Evolutionary conservation across 768 basidiomycete genomes (phyloP), one percentile per base, ranked within the genome.

Genomic region (Suillus plorans): DNA sequence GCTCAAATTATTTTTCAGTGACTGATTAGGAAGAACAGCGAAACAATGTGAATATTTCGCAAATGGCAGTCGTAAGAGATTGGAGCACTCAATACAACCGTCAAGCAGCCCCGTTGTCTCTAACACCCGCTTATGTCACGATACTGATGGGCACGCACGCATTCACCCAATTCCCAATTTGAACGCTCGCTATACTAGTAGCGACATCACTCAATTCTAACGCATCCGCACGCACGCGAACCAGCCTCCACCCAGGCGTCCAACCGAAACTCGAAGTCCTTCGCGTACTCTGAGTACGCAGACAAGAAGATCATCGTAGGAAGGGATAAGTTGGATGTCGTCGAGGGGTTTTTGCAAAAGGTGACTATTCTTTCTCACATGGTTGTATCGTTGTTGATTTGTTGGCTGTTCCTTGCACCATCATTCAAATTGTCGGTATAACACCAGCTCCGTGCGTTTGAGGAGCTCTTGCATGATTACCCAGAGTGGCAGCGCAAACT

Each of bases 221-320:
- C 10, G 9, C n/a, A 49, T 22, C 28, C 28, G 49, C 18, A 56
- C 14, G 50, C 14, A 70, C 28, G 28, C 28, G 28, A 28, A 31
- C 31, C 13, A 90, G 88, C 10, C 81, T 87, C 49, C 82, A 89
- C 1, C 89, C 94, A 0, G 95, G 94, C 5, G 89, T 99, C 65
- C 79, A 86, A 63, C 96, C 95, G n/a, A 97, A 97, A 77, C 81
- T 97, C 20, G 91, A 91, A 57, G 90, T 94, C 2, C 84, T 99
- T 0, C 81, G 88, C 34, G 82, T 87, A 22, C 77, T 98, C 16
- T 99, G 2, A 28, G 28, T 28, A 99, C 76, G 89, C 94, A 68
- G 94, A 92, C 67, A 98, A 98, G 85, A 98, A 98, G 84, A 98
- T 99, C 72, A 95, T 99, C 63, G 92, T 99, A 14, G 97, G 95